Evolutionary conservation across 345 rosid species (phyloP), one percentile per base, ranked within the genome.

Genomic region (Heritiera littoralis): DNA sequence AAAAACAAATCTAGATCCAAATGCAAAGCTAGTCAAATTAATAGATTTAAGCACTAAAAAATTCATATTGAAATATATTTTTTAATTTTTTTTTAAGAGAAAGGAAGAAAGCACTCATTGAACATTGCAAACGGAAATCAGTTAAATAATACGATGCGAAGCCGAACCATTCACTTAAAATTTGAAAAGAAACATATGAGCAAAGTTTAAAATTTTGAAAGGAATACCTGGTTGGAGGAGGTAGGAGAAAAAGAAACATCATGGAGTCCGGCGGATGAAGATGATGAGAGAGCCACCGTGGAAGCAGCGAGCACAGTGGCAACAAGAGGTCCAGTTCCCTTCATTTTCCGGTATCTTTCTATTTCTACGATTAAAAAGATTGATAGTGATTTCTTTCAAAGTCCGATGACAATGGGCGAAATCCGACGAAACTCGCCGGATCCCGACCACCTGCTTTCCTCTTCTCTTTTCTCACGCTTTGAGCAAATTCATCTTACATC

Each of bases 221-320:
- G 5, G 3, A 49, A 48, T 49, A 86, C 89, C 89, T 74, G 77
- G 28, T 12, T 45, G 3, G 76, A 72, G 40, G 73, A n/a, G 35
- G 15, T 30, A 64, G 10, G 20, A 35, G 48, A 63, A 49, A 66
- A 61, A 14, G 32, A 6, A 78, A 32, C 55, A 58, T 28, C 7
- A 28, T 72, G 70, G 40, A 52, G 60, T 52, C 76, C 82, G 0
- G 77, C 71, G 5, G 86, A 77, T 43, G 90, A 81, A 11, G 90
- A 84, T 14, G 88, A 87, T 13, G 85, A 58, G 11, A 89, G 49
- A 76, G 90, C 94, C 28, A 78, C 85, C n/a, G 86, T 79, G 74
- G 94, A 86, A 9, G 88, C 91, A 9, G 88, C 90, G 11, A 89
- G 66, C 54, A 88, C 77, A 0, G 86, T 82, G 65, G 89, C 92